Percentiles rank a stretch among this genome's conserved stretches.
Evolutionary conservation across 257 asterid genomes (phyloP).

Genomic region (Perilla frutescens): DNA sequence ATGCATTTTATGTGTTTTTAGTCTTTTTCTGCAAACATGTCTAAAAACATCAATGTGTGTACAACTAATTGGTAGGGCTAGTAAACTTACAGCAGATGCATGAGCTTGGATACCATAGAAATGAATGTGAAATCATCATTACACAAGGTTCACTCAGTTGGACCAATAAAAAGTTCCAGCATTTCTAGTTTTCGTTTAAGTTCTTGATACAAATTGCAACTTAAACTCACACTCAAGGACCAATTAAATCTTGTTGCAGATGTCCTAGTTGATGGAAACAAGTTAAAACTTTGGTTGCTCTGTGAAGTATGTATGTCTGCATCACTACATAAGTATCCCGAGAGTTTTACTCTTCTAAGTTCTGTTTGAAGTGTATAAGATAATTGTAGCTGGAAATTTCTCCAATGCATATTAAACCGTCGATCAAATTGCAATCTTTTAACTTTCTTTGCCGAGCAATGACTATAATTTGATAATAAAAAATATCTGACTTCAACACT

Average conservation of each 20-base stretch:
- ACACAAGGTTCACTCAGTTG: background rate
- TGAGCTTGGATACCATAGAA: constrained; percentile 3
- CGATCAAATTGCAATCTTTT: background rate
- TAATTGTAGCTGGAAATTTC: background rate
- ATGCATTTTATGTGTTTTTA: background rate
- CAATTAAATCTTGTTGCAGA: background rate
- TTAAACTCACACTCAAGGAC: constrained; percentile 1
- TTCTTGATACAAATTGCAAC: background rate
- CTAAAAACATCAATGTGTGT: background rate
- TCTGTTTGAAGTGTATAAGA: background rate
- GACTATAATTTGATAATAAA: background rate
- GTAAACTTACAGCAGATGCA: background rate
- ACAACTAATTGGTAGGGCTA: background rate
- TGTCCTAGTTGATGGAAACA: constrained; percentile 10
- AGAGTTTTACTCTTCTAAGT: background rate
- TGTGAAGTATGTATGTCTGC: constrained; percentile 17
- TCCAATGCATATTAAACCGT: background rate
- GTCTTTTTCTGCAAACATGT: background rate
- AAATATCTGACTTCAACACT: background rate
- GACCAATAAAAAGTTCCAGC: background rate
- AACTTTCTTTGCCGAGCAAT: background rate
- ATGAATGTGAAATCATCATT: background rate
- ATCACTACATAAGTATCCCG: constrained; percentile 4
- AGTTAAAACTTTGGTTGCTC: background rate
- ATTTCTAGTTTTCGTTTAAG: background rate